Conservation (phyloP, 2,329 filamentous ascomycete species). For the Fusarium sp. region DNA sequence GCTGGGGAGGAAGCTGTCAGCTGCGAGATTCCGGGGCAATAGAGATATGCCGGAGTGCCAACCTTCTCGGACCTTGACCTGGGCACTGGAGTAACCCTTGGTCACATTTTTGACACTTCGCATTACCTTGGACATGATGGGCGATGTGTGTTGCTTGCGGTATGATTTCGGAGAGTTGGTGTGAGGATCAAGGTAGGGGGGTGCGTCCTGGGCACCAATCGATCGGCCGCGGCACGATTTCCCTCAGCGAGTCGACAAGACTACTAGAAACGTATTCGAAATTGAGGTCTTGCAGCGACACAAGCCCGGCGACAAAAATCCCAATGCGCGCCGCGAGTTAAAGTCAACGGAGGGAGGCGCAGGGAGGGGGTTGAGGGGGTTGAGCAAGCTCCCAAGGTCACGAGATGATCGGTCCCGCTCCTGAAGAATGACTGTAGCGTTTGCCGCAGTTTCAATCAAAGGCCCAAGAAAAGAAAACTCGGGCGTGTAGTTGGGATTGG, state of each 20-base stretch:
- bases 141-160: constrained; percentile 41
- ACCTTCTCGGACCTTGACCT: constrained; percentile 99
- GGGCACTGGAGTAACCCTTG: constrained; percentile 96
- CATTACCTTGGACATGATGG: constrained; percentile 94
- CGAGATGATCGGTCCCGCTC: constrained; percentile 37
- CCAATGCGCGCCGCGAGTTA: constrained; percentile 39
- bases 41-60: constrained; percentile 51
- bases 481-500: constrained; percentile 25
- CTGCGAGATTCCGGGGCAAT: constrained; percentile 11
- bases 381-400: constrained; percentile 41
- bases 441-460: constrained; percentile 27
- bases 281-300: constrained; percentile 23
- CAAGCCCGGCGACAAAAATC: constrained; percentile 30
- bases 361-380: constrained; percentile 43
- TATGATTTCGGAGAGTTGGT: constrained; percentile 17
- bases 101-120: constrained; percentile 99
- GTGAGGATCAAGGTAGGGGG: constrained; percentile 16
- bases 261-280: constrained; percentile 13
- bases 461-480: constrained; percentile 7
- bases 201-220: constrained; percentile 42
- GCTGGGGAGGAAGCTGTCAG: constrained; percentile 69
- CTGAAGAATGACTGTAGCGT: constrained; percentile 28
- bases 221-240: constrained; percentile 39
- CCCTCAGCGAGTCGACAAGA: constrained; percentile 20
- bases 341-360: constrained; percentile 29